phyloP scores from a whole-genome alignment of 1,139 yeast genomes.

The Zygosaccharomyces sapae region DNA sequence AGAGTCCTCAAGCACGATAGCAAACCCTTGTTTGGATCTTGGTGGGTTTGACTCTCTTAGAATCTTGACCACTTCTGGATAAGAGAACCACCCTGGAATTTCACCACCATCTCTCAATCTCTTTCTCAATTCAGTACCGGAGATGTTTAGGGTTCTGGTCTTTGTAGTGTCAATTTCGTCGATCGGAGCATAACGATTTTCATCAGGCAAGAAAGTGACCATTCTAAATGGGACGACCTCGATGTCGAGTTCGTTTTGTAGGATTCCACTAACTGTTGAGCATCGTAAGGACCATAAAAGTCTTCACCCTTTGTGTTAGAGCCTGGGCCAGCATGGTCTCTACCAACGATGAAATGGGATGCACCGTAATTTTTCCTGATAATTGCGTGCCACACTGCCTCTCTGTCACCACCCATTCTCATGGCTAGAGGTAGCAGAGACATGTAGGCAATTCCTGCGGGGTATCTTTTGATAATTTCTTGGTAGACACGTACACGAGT shows the following conservation, averaged over 20 bases:
- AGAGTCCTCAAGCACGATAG: constrained; percentile 45
- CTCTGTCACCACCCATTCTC: constrained; percentile 99
- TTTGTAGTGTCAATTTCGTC: constrained; percentile 81
- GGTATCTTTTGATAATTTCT: constrained; percentile 86
- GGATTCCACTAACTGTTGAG: constrained; percentile 80
- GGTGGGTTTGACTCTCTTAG: constrained; percentile 94
- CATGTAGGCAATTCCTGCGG: constrained; percentile 86
- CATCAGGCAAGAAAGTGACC: constrained; percentile 95
- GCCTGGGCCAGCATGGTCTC: constrained; percentile 99
- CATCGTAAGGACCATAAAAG: constrained; percentile 96
- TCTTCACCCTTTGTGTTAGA: constrained; percentile 88
- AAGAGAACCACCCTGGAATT: constrained; percentile 95
- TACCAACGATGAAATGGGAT: constrained; percentile 93
- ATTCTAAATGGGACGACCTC: constrained; percentile 94
- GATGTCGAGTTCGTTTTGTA: constrained; percentile 75
- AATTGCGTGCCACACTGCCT: constrained; percentile 97
- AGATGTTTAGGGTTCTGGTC: constrained; percentile 75
- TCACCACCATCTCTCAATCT: constrained; percentile 80
- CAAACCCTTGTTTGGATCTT: constrained; percentile 83
- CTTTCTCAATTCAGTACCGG: constrained; percentile 94
- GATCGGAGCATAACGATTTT: constrained; percentile 91
- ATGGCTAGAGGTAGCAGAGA: constrained; percentile 90
- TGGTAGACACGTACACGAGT: constrained; percentile 94
- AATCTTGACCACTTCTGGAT: constrained; percentile 91
- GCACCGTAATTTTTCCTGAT: constrained; percentile 96